phyloP scores from a whole-genome alignment of 177 flowering plant species.

The Telopea speciosissima region DNA sequence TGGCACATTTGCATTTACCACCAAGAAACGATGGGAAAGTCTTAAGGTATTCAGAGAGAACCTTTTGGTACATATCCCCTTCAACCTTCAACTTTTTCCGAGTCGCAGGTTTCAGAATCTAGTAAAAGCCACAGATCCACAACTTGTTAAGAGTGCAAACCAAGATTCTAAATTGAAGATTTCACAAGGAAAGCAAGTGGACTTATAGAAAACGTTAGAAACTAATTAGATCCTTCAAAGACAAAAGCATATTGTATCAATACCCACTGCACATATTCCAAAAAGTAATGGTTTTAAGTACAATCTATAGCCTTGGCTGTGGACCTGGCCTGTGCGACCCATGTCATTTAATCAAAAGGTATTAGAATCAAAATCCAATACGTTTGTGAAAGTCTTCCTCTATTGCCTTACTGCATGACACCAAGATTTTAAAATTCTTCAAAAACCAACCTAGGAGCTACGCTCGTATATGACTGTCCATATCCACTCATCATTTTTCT shows the following conservation, averaged over 20 bases:
- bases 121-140: conserved; percentile 7
- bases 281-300: neutral
- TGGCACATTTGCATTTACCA: conserved; percentile 64
- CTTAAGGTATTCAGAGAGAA: conserved; percentile 55
- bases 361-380: neutral
- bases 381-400: neutral
- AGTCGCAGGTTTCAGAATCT: conserved; percentile 79
- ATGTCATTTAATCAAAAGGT: neutral
- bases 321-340: too few species aligned
- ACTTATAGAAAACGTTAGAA: neutral
- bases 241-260: neutral
- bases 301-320: neutral
- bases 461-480: neutral
- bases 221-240: neutral
- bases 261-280: neutral
- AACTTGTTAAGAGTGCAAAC: neutral
- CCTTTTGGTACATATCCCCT: conserved; percentile 48
- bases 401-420: too few species aligned
- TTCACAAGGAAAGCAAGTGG: neutral
- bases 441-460: neutral
- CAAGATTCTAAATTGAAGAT: neutral
- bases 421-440: neutral
- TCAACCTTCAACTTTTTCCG: conserved; percentile 57
- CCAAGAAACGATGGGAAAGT: conserved; percentile 75
- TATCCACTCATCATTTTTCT: neutral